phyloP scores from a whole-genome alignment of 176 grass and related monocot species.

The Carex pumila region DNA sequence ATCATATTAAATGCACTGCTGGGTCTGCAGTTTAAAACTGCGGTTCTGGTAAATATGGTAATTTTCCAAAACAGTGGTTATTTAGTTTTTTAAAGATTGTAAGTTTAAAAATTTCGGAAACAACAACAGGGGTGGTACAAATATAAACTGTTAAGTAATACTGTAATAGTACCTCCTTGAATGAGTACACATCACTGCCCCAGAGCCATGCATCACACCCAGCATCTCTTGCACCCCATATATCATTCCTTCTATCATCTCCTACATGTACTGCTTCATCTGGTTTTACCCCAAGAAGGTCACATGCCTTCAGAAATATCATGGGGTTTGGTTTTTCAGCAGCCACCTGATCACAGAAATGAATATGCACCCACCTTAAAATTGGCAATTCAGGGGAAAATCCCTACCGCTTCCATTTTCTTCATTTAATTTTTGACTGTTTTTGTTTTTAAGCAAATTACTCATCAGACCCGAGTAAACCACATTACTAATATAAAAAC shows the following conservation, averaged over 20 bases:
- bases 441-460: neutral
- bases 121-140: neutral
- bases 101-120: neutral
- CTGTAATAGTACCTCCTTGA: conserved; percentile 78
- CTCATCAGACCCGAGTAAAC: neutral
- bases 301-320: conserved; percentile 93
- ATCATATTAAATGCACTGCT: no score
- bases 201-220: conserved; percentile 97
- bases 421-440: neutral
- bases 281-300: conserved; percentile 58
- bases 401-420: neutral
- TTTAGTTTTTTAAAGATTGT: no score
- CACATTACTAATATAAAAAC: neutral
- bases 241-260: conserved; percentile 87
- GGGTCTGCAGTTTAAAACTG: no score
- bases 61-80: no score
- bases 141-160: neutral
- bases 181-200: conserved; percentile 87
- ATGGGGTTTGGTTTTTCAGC: conserved; percentile 94
- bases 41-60: no score
- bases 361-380: neutral
- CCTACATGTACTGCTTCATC: conserved; percentile 48
- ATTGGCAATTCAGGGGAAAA: neutral
- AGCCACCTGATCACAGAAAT: conserved; percentile 44
- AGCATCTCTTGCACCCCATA: conserved; percentile 96